Conservation (phyloP, 768 basidiomycete genomes). For the Lentinula lateritia region DNA sequence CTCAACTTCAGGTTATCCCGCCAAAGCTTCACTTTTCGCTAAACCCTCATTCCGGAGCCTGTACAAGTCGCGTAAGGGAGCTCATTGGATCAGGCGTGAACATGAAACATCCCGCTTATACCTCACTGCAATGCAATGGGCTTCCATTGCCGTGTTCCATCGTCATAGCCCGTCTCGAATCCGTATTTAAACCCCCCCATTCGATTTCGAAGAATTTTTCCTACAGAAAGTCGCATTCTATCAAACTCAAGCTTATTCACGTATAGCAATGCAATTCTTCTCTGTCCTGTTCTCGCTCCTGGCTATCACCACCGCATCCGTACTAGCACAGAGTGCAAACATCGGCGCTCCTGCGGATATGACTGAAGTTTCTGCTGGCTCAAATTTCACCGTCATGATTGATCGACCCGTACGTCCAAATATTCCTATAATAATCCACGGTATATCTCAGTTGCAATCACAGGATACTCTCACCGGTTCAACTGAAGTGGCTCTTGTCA, state of each 20-base stretch:
- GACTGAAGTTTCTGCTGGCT: slow-evolving; percentile 29
- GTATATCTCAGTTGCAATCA: background rate
- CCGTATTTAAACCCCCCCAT: background rate
- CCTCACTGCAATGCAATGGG: background rate
- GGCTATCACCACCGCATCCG: slow-evolving; percentile 4
- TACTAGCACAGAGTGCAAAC: slow-evolving; percentile 32
- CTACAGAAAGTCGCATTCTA: no score
- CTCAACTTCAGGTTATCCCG: no score
- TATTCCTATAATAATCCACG: background rate
- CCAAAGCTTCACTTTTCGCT: no score
- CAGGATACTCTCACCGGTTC: slow-evolving; percentile 17
- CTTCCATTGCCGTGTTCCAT: background rate
- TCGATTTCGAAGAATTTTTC: no score
- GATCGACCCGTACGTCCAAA: slow-evolving; percentile 37
- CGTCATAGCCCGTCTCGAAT: background rate
- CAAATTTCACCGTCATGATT: slow-evolving; percentile 35
- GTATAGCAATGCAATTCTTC: background rate
- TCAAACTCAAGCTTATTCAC: no score
- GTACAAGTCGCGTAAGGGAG: background rate
- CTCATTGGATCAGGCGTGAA: background rate
- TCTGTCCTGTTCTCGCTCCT: background rate
- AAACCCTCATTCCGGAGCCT: background rate
- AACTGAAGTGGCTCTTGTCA: slow-evolving; percentile 24
- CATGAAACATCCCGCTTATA: background rate
- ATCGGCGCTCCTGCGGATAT: slow-evolving; percentile 37